Evolutionary conservation across 2,329 filamentous ascomycete genomes (phyloP).

Genomic region (Fusarium beomiforme): DNA sequence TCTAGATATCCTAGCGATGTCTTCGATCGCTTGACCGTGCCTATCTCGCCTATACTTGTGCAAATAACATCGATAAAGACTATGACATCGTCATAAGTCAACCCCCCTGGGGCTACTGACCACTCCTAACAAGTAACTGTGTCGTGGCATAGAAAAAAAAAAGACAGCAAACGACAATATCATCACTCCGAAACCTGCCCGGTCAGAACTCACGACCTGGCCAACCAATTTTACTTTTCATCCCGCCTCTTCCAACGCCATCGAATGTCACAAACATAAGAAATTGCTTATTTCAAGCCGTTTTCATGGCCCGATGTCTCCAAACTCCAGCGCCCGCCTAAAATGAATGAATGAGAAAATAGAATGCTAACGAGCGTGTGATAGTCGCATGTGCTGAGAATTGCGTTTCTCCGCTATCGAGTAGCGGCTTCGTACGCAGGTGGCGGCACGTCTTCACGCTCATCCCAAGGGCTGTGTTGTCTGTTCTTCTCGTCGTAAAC

Average conservation of each 20-base stretch:
- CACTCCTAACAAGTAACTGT: conserved; percentile 24
- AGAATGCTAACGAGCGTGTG: conserved; percentile 34
- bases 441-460: conserved; percentile 66
- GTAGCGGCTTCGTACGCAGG: conserved; percentile 68
- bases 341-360: conserved; percentile 20
- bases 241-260: conserved; percentile 36
- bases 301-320: conserved; percentile 23
- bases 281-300: conserved; percentile 17
- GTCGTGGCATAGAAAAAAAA: conserved; percentile 29
- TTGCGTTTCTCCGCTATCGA: conserved; percentile 45
- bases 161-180: conserved; percentile 15
- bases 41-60: conserved; percentile 17
- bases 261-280: conserved; percentile 29
- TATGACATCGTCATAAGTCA: conserved; percentile 21
- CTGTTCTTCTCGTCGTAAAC: conserved; percentile 86
- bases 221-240: conserved; percentile 36
- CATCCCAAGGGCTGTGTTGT: conserved; percentile 52
- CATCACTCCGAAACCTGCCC: conserved; percentile 23
- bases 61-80: conserved; percentile 27
- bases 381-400: conserved; percentile 27
- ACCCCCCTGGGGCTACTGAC: conserved; percentile 30
- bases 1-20: conserved; percentile 20
- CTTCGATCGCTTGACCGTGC: background rate
- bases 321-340: conserved; percentile 38
- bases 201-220: conserved; percentile 28